A percentile compares a stretch with the other conserved stretches of the same genome.
Evolutionary conservation across 805 yeast species (phyloP).

Genomic region (Candida berthetii): DNA sequence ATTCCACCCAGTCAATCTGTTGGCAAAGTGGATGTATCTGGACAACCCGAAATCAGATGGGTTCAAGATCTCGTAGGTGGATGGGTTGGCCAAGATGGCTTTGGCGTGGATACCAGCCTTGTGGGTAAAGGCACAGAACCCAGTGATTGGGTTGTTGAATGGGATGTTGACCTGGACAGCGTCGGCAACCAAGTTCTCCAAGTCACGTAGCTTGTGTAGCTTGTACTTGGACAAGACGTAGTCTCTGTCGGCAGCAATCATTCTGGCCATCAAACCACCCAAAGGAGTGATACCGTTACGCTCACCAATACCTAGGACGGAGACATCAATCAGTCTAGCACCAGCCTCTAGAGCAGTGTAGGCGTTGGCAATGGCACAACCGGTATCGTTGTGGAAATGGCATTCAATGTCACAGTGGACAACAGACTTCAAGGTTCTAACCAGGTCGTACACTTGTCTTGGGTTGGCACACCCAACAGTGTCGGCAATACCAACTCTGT

Average conservation of each 20-base stretch:
- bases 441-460: conserved; percentile 95
- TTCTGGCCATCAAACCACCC: conserved; percentile 98
- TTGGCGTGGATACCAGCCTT: conserved; percentile 99
- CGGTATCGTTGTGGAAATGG: conserved; percentile 98
- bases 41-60: conserved; percentile 95
- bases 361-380: conserved; percentile 98
- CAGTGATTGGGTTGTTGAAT: conserved; percentile 97
- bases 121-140: conserved; percentile 99
- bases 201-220: conserved; percentile 90
- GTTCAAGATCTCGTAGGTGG: conserved; percentile 94
- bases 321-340: conserved; percentile 89
- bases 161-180: conserved; percentile 97
- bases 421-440: conserved; percentile 86
- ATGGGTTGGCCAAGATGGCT: conserved; percentile 97
- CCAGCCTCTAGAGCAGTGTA: conserved; percentile 98
- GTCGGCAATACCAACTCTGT: conserved; percentile 98
- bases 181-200: conserved; percentile 94
- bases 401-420: conserved; percentile 97
- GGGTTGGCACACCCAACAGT: conserved; percentile 99
- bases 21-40: conserved; percentile 95
- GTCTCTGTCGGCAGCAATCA: conserved; percentile 98
- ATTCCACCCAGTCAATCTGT: conserved; percentile 98
- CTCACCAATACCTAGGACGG: conserved; percentile 97
- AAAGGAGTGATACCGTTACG: conserved; percentile 97
- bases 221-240: conserved; percentile 93